Base-by-base conservation (phyloP, 345 rosid species). In the Cardamine resedifolia region DNA sequence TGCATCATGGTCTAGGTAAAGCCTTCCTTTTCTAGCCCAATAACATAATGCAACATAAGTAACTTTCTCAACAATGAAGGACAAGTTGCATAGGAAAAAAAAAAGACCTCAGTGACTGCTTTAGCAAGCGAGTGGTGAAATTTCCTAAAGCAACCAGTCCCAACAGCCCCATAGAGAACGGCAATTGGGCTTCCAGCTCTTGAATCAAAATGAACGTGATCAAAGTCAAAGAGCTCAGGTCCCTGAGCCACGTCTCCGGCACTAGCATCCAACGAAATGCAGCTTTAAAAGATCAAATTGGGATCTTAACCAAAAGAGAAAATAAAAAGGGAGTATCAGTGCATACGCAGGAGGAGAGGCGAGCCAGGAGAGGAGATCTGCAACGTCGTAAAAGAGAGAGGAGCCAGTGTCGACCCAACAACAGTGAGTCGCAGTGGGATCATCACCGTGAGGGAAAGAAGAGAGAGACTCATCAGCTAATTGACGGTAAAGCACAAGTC, bases 381-480 rank as follows among this genome's bases (percentile, higher is more conserved):
- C 77, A 64, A 81, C 86, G 28, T 95, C 88, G 72, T 84, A 87
- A 81, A 91, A 95, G 61, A 95, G 77, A 2, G 84, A 80, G 23
- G 81, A 88, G 45, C 98, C 99, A 72, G 83, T 86, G 69, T 95
- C 99, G 14, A 91, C 91, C 99, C 99, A 95, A 77, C 99, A 95
- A 55, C 99, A 95, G 67, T 83, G 87, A 58, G 86, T 83, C 49
- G 80, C 77, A 43, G 90, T 85, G 47, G 81, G 79, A 39, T 71
- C 95, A 47, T 91, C 92, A 2, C 79, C 75, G 58, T 72, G 81
- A 9, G 96, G 96, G 76, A 79, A 91, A 57, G 99, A 95, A 71
- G 98, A 90, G 44, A 95, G 88, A 74, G 99, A 91, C 78, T 95
- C 98, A 80, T 85, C 99, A 4, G 98, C 98, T 43, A 95, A 80